Evolutionary conservation across 768 basidiomycete genomes (phyloP), one percentile per base, ranked within the genome.

Genomic region (Lentinula boryana): DNA sequence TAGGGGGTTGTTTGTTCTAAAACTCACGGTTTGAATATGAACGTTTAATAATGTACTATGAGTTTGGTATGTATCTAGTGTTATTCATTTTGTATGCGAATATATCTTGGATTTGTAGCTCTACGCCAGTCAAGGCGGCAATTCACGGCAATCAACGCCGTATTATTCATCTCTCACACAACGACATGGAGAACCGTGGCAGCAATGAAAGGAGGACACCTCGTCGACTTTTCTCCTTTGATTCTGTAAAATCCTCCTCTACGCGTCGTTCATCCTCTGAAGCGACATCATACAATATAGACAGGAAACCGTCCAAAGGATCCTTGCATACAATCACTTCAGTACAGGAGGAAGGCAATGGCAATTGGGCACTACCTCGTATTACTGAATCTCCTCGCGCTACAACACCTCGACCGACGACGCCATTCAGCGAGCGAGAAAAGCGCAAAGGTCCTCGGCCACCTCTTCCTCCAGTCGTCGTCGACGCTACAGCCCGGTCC

Each of bases 201-300:
- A 53, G 15, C 32, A 41, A 31, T 31, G 61, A 62, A 56, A 69
- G 64, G 57, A 63, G 62, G 23, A 57, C 62, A 53, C 60, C 66
- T 21, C 65, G 65, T 58, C 67, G 70, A 41, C 56, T 72, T 5
- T 64, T 72, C 49, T 70, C 71, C 7, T 70, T 70, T 44, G 71
- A 72, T 38, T 48, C 62, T 48, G 44, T 69, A 15, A 67, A 68
- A 50, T 60, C 59, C 5, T 53, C 23, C 38, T 43, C 55, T 32
- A 54, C 53, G 13, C 66, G 60, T 55, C 65, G 68, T n/a, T 65
- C 68, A n/a, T 60, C 66, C n/a, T 66, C 69, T 4, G 66, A 68
- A 31, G 27, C 27, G 27, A 60, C 58, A 15, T 60, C 66, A 8
- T 55, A 59, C 23, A 21, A 52, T 18, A 23, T 60, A 35, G 41